A percentile compares a stretch with the other conserved stretches of the same genome.
phyloP scores from a whole-genome alignment of 2,329 filamentous ascomycete species.

The Colletotrichum chlorophyti region DNA sequence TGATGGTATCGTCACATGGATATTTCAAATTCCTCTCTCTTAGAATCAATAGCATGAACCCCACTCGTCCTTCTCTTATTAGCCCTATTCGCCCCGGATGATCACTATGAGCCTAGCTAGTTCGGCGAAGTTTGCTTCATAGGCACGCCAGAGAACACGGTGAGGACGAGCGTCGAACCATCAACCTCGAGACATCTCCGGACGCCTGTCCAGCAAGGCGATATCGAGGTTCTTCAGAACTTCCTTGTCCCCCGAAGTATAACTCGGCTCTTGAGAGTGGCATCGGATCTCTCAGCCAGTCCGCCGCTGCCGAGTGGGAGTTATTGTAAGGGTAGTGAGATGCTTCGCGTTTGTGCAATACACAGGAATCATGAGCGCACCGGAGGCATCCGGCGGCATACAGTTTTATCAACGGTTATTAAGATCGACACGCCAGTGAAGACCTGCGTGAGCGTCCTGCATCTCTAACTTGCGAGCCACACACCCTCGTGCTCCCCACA shows the following conservation, averaged over 20 bases:
- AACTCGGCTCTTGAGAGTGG: slow-evolving; percentile 1
- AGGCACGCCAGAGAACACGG: slow-evolving; percentile 26
- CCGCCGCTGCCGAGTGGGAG: background rate
- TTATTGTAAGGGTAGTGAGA: background rate
- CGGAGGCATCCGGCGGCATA: no score
- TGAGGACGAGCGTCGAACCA: slow-evolving; percentile 29
- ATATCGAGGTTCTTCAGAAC: slow-evolving; percentile 5
- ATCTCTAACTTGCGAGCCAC: no score
- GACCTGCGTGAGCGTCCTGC: no score
- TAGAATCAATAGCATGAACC: no score
- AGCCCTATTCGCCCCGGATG: no score
- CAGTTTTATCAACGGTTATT: no score
- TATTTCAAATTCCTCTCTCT: no score
- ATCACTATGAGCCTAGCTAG: slow-evolving; percentile 30
- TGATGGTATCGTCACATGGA: no score
- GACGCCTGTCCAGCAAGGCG: slow-evolving; percentile 19
- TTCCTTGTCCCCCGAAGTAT: background rate
- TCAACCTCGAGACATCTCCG: slow-evolving; percentile 31
- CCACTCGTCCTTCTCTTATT: no score
- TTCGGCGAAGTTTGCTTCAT: slow-evolving; percentile 32
- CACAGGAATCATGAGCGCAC: no score
- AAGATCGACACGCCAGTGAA: no score
- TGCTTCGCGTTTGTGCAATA: background rate
- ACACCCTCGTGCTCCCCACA: background rate
- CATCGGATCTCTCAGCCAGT: background rate